These are phyloP conservation scores for Gentiana macrophylla DNA, from an alignment of 257 asterid genomes.

Conservation along the genomic window DNA sequence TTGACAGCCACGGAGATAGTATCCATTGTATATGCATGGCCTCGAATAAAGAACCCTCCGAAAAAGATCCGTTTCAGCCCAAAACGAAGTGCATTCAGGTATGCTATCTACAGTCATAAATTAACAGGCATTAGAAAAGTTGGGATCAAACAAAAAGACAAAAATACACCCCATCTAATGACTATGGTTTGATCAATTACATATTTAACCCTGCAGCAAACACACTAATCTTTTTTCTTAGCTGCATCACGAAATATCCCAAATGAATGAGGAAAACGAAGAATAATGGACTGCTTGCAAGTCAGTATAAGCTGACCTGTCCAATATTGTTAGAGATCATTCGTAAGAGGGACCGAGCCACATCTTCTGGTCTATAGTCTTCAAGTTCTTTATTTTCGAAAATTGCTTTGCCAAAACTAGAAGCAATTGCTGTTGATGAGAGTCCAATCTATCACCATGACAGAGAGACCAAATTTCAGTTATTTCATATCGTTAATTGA, in stretches of 20 bases:
- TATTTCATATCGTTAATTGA: too few relatives aligned
- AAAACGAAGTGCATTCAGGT: conserved; percentile 71
- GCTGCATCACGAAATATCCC: not conserved
- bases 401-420: conserved; percentile 82
- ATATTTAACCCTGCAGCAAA: not conserved
- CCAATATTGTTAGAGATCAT: conserved; percentile 91
- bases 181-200: too few relatives aligned
- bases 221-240: not conserved
- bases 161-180: too few relatives aligned
- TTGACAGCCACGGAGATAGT: conserved; percentile 86
- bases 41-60: conserved; percentile 90
- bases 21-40: conserved; percentile 92
- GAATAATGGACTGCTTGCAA: not conserved
- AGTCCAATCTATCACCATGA: conserved; percentile 58
- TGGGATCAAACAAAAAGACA: not conserved
- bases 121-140: conserved; percentile 5
- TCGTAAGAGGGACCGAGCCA: conserved; percentile 78
- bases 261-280: not conserved
- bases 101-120: conserved; percentile 52
- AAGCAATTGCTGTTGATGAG: conserved; percentile 73
- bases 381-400: conserved; percentile 65
- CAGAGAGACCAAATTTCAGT: not conserved
- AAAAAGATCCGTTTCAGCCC: conserved; percentile 82
- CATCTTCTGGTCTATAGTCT: conserved; percentile 70
- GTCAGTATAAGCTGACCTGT: conserved; percentile 43